Base-by-base conservation (phyloP, 2,329 filamentous ascomycete genomes). In the Neofusicoccum kwambonambiense region DNA sequence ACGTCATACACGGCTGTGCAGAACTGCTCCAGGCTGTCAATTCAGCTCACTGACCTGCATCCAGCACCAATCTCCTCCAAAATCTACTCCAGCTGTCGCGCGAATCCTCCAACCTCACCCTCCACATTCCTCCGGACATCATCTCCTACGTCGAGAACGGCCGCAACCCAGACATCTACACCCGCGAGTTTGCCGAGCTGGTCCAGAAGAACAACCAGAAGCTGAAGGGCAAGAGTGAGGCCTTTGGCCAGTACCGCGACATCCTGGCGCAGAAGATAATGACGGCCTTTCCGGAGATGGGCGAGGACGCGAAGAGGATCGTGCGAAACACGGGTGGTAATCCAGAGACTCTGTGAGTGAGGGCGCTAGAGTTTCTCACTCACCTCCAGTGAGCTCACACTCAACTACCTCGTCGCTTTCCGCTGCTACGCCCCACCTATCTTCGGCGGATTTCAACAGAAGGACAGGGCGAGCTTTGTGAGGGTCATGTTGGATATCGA, bases 141-240 rank as follows among this genome's bases (percentile, higher is more conserved):
- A 84, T 87, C 68, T 80, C 82, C 64, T 89, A 89, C 72, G 85
- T 89, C 39, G 86, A 89, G 69, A 79, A 82, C 19, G 83, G 85
- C 17, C 84, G 87, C 22, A 89, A 89, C 70, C 87, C 87, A 7
- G 87, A 89, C 70, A 88, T 89, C 69, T 89, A 88, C 75, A 89
- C 86, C 8, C 82, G 87, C 51, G 86, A 89, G 69, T 88, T 89
- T 68, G 85, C 89, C 50, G 87, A 89, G 75, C 78, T 85, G 34
- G 85, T 87, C 8, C 86, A 88, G 77, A 80, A 83, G 67, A 82
- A 83, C 56, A 89, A 89, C 68, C 86, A 88, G 71, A 83, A 86
- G 74, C 75, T 88, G 60, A 87, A 86, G 69, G 87, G 87, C 37
- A 86, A 86, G 69, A 80, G 79, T 64, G 82, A 87, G 70, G 87